Evolutionary conservation across 2,329 filamentous ascomycete species (phyloP), one percentile per base, ranked within the genome.

Genomic region (Scortechinia acanthostroma): DNA sequence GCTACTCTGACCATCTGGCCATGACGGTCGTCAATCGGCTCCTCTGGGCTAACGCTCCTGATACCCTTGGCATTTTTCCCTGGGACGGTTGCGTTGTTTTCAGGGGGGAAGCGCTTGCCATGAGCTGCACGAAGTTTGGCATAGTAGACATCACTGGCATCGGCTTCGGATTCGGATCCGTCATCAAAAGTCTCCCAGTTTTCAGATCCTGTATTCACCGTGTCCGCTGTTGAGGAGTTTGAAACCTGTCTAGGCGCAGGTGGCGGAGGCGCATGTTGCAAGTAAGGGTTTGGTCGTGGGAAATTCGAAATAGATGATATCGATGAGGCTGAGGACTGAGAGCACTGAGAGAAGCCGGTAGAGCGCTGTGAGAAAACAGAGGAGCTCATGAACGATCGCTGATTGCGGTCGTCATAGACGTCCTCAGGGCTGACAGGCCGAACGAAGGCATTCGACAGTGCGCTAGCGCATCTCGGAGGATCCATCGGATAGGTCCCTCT

Each of bases 151-250:
- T 93, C 88, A 3, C 82, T 83, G 0, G 77, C 77, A 58, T 95
- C 90, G 20, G 75, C 73, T 55, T 89, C 86, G 0, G 83, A 79
- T 55, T 89, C 84, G 49, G 85, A 89, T 52, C 76, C 80, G 60
- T 95, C 88, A 54, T 93, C 91, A 55, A 93, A 97, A 6, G 91
- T 95, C 64, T 97, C 91, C 91, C 91, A 97, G 61, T 97, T 97
- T 65, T 97, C 91, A 3, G 88, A 95, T 1, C 88, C 88, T 3
- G 87, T 89, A n/a, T 30, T 30, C n/a, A 10, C 25, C 10, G 25
- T 30, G 25, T 10, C n/a, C n/a, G n/a, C 25, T 30, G 25, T 30
- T n/a, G 25, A 30, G 10, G 25, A 30, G n/a, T 30, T 30, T n/a
- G 25, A 30, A n/a, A 30, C 25, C n/a, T 30, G 25, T 30, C 25